Conservation (phyloP, 176 grass and related monocot species). For the Eragrostis nindensis region DNA sequence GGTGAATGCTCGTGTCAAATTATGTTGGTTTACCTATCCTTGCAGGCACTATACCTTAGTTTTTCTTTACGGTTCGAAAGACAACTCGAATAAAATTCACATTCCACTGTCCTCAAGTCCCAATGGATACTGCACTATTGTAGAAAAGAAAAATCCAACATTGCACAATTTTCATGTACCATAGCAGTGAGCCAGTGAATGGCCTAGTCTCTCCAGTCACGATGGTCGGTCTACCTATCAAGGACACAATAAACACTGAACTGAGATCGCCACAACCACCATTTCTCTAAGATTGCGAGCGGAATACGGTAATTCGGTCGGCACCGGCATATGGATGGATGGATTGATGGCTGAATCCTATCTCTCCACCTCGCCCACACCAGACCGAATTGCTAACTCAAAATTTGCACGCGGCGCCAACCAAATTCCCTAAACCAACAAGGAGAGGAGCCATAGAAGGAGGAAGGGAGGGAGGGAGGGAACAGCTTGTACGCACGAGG, state of each 20-base stretch:
- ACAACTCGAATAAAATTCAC: neutral
- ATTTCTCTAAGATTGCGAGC: neutral
- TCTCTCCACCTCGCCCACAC: neutral
- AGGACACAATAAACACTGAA: neutral
- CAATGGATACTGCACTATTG: neutral
- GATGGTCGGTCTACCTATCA: neutral
- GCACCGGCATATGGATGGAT: neutral
- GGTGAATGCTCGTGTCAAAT: neutral
- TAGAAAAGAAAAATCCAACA: neutral
- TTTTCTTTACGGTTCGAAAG: neutral
- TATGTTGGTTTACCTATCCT: neutral
- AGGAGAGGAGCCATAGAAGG: neutral
- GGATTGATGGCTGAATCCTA: neutral
- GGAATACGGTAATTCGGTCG: neutral
- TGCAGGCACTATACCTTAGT: neutral
- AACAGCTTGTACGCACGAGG: slow-evolving; percentile 37
- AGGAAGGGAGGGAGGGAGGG: neutral
- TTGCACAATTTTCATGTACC: neutral
- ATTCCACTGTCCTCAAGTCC: neutral
- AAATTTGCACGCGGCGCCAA: neutral
- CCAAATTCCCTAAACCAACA: slow-evolving; percentile 14
- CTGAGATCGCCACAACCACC: neutral
- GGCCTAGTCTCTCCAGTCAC: neutral
- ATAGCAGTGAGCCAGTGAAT: no score
- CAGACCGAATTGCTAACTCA: neutral